Base-by-base conservation (phyloP, 257 asterid genomes). In the Ehretia macrophylla region DNA sequence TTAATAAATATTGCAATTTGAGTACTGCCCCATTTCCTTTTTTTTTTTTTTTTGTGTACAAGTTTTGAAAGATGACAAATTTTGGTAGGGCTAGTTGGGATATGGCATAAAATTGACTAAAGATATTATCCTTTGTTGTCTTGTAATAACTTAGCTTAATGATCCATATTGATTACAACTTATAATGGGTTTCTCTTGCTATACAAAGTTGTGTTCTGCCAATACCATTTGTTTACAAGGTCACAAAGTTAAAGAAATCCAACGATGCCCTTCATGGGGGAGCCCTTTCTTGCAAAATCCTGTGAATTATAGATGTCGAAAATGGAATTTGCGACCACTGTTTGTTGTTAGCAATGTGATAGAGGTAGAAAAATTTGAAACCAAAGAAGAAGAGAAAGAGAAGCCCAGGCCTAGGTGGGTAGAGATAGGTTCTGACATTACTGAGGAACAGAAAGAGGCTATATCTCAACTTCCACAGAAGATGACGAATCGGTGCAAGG, bases 401-500 rank as follows among this genome's bases (percentile, higher is more conserved):
- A 65, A 58, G 17, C 59, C 68, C 5, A 83, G 59, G 74, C 69
- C 48, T 63, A 77, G 73, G 67, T 67, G 97, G 85, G 83, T 72
- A 51, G 66, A 59, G 64, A 58, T 49, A 49, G 78, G 60, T 17
- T 62, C 82, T 42, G 69, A 71, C 70, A 68, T 79, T 46, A 68
- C 72, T 21, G 83, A 84, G 63, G 85, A 79, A 54, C 88, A 88
- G 76, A 81, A 78, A 67, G 67, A 38, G 59, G 76, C 81, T 17
- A 67, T 85, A 8, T 60, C 87, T 42, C 78, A 72, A 65, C 69
- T 85, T 17, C 79, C 95, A 42, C 47, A 56, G 8, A 84, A 75
- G 83, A 81, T 92, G 88, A 62, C 79, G 11, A 88, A 88, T 63
- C 76, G 97, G 61, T 88, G 95, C 13, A 81, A 83, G 74, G 81